Base-by-base conservation (phyloP, 192 early-diverging fungal species). In the Coemansia sp. region DNA sequence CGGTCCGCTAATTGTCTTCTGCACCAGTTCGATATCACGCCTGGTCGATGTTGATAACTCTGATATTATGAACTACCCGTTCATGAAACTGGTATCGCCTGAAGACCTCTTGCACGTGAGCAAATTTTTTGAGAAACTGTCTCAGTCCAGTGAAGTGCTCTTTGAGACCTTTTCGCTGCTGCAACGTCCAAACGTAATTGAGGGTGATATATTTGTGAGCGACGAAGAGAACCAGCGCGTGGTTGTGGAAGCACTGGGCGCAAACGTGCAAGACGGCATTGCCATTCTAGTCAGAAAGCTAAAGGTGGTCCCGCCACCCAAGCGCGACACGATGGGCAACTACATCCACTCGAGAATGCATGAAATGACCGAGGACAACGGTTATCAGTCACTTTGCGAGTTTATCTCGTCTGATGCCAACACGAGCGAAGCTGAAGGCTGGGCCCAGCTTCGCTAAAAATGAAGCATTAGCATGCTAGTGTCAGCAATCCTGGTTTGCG, bases 191-290 rank as follows among this genome's bases (percentile, higher is more conserved):
- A 52, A 62, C 15, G 64, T 79, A 0, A 79, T 79, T 29, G 76
- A 79, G 17, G 76, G 76, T 43, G 76, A 79, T 27, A 52, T 79
- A 0, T 39, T 50, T 1, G 67, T 73, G 32, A 32, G 59, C 6
- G 76, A 79, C 3, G 67, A 62, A 25, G 49, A 66, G 1, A 79
- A 79, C 62, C 47, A 48, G 17, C 48, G 76, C n/a, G 58, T 79
- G 0, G 22, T 79, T 3, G 76, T 79, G 17, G 76, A 79, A 64
- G 67, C 66, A 19, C 45, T 78, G 22, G 76, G 76, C 15, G 76
- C 76, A 2, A 73, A 69, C 29, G 76, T 78, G 51, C 66, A 72
- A 39, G 76, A 78, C 48, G 76, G 76, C 45, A 66, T 78, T 21
- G 76, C 70, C 14, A 35, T 78, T 24, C 59, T 78, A 27, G 19